Base-by-base conservation (phyloP, 2,329 filamentous ascomycete genomes). In the Pseudogymnoascus sp. region DNA sequence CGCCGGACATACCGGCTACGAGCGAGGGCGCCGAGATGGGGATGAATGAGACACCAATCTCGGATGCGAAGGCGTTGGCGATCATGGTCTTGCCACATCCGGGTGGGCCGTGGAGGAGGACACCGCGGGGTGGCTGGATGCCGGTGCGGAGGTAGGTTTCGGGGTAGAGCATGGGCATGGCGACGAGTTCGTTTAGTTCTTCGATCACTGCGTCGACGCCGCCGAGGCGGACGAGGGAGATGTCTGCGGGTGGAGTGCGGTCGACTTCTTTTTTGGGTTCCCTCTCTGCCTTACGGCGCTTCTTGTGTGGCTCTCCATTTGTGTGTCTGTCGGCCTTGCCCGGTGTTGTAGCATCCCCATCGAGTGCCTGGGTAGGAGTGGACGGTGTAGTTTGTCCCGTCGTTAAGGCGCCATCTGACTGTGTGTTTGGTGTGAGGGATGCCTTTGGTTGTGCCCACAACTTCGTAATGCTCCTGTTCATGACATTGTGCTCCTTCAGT, bases 61-160 rank as follows among this genome's bases (percentile, higher is more conserved):
- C 85, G 1, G 89, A 88, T 2, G 91, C 91, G 69, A 91, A 88
- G 1, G 89, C 90, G 72, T 91, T 87, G 8, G 89, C 89, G 63
- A 96, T 86, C 79, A 90, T 88, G 0, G 91, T 96, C 75, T 96
- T 96, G 68, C 91, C 91, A 71, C 91, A 95, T 25, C 91, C 91
- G 2, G 91, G 90, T 0, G 91, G 91, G 0, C 91, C 91, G 74
- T 96, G 89, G 4, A 96, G 80, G 23, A 96, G 76, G 14, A 96
- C 87, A 64, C 90, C 89, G 55, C 88, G 84, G 37, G 88, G 86
- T 41, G 89, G 86, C 37, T 89, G 86, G 49, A 90, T 82, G 25
- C 87, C 85, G 35, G 85, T 84, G 16, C 81, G 78, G 37, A 83
- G 76, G 69, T 89, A 93, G 58, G 85, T 81, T 66, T 88, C 81